These are phyloP conservation scores for Fusarium pseudoanthophilum DNA, from an alignment of 2,329 filamentous ascomycete genomes.

Conservation along the genomic window DNA sequence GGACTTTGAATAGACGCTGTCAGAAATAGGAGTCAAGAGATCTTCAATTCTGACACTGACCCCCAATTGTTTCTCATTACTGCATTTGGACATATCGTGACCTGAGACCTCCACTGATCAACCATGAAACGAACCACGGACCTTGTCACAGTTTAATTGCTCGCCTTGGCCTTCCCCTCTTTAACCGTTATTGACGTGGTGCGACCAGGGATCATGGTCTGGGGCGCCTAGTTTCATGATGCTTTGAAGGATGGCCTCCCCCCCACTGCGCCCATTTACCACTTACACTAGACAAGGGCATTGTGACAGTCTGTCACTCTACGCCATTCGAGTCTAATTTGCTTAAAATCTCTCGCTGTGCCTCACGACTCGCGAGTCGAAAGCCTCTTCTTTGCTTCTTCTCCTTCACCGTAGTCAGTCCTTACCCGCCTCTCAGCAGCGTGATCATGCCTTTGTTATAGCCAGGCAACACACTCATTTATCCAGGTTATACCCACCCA, in stretches of 20 bases:
- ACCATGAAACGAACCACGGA: conserved; percentile 12
- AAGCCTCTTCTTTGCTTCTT: not conserved
- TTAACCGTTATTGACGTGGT: conserved; percentile 32
- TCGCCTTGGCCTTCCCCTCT: conserved; percentile 33
- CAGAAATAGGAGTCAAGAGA: conserved; percentile 21
- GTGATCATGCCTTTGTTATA: conserved; percentile 41
- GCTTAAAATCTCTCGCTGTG: conserved; percentile 39
- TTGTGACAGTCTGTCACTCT: conserved; percentile 16
- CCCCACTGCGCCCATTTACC: conserved; percentile 36
- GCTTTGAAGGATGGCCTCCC: conserved; percentile 36
- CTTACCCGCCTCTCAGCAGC: conserved; percentile 1
- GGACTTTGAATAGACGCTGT: not conserved
- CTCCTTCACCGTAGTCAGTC: conserved; percentile 4
- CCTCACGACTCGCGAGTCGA: conserved; percentile 18
- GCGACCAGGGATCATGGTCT: conserved; percentile 25
- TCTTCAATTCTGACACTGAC: conserved; percentile 13
- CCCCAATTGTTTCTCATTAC: conserved; percentile 13
- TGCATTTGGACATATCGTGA: not conserved
- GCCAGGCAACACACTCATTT: conserved; percentile 13
- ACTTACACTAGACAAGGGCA: conserved; percentile 41
- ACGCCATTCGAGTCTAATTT: conserved; percentile 24
- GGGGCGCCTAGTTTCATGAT: conserved; percentile 39
- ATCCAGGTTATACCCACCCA: conserved; percentile 36
- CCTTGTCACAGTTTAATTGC: conserved; percentile 37
- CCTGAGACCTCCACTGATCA: conserved; percentile 30